A percentile compares a stretch with the other conserved stretches of the same genome.
Conservation (phyloP, 805 yeast genomes). For the Teunomyces pallodes region DNA sequence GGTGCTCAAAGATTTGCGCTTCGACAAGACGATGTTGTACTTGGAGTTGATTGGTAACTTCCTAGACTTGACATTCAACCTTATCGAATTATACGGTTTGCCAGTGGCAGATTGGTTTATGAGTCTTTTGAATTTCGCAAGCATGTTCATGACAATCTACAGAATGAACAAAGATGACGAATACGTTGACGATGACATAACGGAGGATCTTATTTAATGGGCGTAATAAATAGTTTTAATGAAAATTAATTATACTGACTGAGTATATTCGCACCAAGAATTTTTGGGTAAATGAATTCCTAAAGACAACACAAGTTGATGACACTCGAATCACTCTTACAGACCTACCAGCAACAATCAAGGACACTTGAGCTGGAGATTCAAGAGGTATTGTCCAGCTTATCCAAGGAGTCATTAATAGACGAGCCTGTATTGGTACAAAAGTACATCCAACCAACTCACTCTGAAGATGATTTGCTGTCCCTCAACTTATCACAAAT, state of each 20-base stretch:
- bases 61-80: conserved; percentile 38
- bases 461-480: conserved; percentile 1
- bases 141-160: conserved; percentile 47
- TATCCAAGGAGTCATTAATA: background rate
- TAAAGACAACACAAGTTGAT: background rate
- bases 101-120: conserved; percentile 42
- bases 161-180: conserved; percentile 51
- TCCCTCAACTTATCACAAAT: conserved; percentile 8
- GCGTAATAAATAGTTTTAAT: background rate
- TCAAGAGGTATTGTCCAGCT: background rate
- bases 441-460: background rate
- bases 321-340: conserved; percentile 4
- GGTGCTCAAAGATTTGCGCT: conserved; percentile 39
- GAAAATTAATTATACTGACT: too few species aligned
- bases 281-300: background rate
- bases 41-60: conserved; percentile 42
- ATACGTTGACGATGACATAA: conserved; percentile 41
- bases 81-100: conserved; percentile 35
- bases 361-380: background rate
- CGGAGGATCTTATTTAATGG: conserved; percentile 36
- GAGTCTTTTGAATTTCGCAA: conserved; percentile 37
- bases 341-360: background rate
- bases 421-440: background rate
- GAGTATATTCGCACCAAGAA: background rate
- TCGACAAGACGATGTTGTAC: conserved; percentile 41